These are phyloP conservation scores for Russula brevipes DNA, from an alignment of 768 basidiomycete genomes.

Conservation along the genomic window DNA sequence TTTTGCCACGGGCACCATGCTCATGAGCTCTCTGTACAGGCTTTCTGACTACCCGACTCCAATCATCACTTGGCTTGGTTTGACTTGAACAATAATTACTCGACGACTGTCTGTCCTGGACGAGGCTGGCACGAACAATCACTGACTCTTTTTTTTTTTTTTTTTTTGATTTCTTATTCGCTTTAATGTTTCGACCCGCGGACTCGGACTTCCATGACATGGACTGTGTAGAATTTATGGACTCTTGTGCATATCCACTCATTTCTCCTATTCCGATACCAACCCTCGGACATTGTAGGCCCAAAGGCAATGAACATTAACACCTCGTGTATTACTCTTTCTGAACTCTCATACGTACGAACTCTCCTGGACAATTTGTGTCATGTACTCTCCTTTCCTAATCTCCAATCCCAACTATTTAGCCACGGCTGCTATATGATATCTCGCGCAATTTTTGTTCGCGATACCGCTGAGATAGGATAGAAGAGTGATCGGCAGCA, in stretches of 20 bases:
- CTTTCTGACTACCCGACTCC: constrained; percentile 17
- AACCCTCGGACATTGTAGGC: constrained; percentile 21
- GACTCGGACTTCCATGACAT: constrained; percentile 19
- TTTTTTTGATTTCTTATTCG: background rate
- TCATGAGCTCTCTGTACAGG: constrained; percentile 4
- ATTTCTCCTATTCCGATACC: constrained; percentile 5
- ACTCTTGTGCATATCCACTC: constrained; percentile 17
- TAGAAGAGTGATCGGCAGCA: constrained; percentile 5
- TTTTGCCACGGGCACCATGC: background rate
- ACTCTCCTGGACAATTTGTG: constrained; percentile 17
- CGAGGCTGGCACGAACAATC: constrained; percentile 9
- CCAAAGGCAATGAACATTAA: constrained; percentile 4
- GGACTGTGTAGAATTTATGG: constrained; percentile 20
- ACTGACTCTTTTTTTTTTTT: background rate
- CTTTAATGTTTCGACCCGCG: constrained; percentile 7
- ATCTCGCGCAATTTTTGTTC: background rate
- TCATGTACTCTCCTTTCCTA: constrained; percentile 15
- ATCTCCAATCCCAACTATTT: constrained; percentile 1
- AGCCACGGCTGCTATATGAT: background rate
- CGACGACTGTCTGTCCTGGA: background rate
- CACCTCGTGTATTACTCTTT: constrained; percentile 11
- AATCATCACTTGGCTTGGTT: constrained; percentile 19
- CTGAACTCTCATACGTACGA: background rate
- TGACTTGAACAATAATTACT: constrained; percentile 2
- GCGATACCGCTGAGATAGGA: background rate